These are phyloP conservation scores for Phytophthora sp. DNA, from an alignment of 352 stramenopile genomes.

Conservation along the genomic window DNA sequence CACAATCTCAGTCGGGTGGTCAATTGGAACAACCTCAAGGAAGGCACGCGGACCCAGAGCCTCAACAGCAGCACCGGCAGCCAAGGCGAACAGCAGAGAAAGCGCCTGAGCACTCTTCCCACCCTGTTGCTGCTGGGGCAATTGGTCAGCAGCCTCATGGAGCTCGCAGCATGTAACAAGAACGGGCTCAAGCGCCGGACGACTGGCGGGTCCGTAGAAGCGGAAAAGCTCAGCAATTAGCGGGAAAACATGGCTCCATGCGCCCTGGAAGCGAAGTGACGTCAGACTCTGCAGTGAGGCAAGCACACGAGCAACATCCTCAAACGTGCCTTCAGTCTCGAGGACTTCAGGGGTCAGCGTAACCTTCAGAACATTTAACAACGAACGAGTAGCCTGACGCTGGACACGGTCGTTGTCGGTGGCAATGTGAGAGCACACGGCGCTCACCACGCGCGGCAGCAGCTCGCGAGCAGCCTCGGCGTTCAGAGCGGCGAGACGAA, in stretches of 20 bases:
- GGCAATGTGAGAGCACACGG: slow-evolving; percentile 78
- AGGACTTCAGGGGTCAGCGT: slow-evolving; percentile 60
- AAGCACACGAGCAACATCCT: slow-evolving; percentile 70
- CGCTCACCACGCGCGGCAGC: slow-evolving; percentile 77
- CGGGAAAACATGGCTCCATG: slow-evolving; percentile 82
- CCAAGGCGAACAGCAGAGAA: slow-evolving; percentile 67
- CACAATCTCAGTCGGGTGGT: slow-evolving; percentile 74
- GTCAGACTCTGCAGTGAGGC: slow-evolving; percentile 83
- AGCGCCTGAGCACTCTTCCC: slow-evolving; percentile 47
- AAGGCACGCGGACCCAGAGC: slow-evolving; percentile 72
- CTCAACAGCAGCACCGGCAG: slow-evolving; percentile 67
- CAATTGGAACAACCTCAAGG: slow-evolving; percentile 76
- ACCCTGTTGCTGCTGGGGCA: slow-evolving; percentile 52
- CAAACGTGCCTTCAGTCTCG: slow-evolving; percentile 60
- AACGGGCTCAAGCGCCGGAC: slow-evolving; percentile 66
- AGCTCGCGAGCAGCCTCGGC: slow-evolving; percentile 63
- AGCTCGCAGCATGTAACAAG: slow-evolving; percentile 80
- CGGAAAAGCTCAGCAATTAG: slow-evolving; percentile 76
- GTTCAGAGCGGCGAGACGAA: slow-evolving; percentile 70
- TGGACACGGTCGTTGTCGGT: slow-evolving; percentile 62
- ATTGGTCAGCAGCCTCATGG: slow-evolving; percentile 78
- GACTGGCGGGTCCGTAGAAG: slow-evolving; percentile 68
- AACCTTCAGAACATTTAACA: slow-evolving; percentile 70
- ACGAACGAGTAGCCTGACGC: slow-evolving; percentile 63
- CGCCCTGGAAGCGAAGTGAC: slow-evolving; percentile 82